These are phyloP conservation scores for Gossypium raimondii DNA, from an alignment of 345 rosid species.

Conservation along the genomic window DNA sequence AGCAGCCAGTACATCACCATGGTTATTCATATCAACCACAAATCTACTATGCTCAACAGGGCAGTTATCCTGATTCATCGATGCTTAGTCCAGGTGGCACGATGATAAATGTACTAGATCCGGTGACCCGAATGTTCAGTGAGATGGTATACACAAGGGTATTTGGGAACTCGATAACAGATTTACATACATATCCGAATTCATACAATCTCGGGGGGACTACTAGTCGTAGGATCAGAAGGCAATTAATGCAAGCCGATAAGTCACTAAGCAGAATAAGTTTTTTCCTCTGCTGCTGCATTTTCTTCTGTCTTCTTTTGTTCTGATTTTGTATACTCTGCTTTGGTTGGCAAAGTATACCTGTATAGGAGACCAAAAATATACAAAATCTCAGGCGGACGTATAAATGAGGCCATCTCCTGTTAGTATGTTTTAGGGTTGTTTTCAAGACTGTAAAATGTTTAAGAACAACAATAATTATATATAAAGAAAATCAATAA, in stretches of 20 bases:
- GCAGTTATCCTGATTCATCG: conserved; percentile 34
- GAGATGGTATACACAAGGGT: conserved; percentile 62
- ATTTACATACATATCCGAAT: conserved; percentile 45
- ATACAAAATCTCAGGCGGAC: conserved; percentile 4
- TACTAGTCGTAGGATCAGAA: conserved; percentile 58
- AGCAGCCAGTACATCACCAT: conserved; percentile 27
- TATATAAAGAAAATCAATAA: background rate
- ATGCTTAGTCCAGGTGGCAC: conserved; percentile 33
- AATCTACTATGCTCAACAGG: conserved; percentile 30
- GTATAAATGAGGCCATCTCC: background rate
- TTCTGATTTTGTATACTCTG: conserved; percentile 38
- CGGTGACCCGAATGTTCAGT: conserved; percentile 56
- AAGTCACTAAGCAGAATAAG: conserved; percentile 66
- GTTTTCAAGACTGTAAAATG: background rate
- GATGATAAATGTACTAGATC: conserved; percentile 34
- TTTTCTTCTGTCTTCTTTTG: conserved; percentile 57
- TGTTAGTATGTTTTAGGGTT: background rate
- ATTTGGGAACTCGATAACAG: conserved; percentile 49
- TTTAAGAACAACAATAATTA: no score
- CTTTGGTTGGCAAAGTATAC: background rate
- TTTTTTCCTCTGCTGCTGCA: conserved; percentile 72
- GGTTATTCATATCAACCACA: conserved; percentile 24
- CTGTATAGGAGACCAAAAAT: conserved; percentile 10
- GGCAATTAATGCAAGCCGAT: conserved; percentile 68
- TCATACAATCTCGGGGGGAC: conserved; percentile 43